Evolutionary conservation across 495 filamentous ascomycete genomes (phyloP), one percentile per base, ranked within the genome.

Genomic region (Neurospora sp.): DNA sequence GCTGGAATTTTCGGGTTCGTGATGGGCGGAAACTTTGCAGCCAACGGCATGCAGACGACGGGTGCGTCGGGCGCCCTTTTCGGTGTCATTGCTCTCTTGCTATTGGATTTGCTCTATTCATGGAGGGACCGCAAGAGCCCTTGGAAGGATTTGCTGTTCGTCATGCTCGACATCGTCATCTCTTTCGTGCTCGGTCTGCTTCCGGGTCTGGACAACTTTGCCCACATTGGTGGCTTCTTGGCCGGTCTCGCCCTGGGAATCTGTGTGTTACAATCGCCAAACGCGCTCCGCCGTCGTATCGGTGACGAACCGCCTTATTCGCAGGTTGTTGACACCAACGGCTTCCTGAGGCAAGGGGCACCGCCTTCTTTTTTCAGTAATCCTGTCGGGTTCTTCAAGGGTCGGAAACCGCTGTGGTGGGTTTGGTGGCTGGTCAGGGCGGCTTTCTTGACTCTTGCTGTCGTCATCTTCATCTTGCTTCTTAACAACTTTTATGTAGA

Each of bases 1-100:
- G 88, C 92, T 70, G 96, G 96, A 22, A 99, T 99, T 74, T 99
- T 98, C 78, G 96, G 96, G 18, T 98, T 97, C 79, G 92, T 98
- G 3, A 86, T 99, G 72, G 96, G 96, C 74, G 96, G 94, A 20
- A 99, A 98, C 81, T 97, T 92, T 76, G 94, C 95, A 12, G 89
- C 91, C 8, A 86, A 89, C 35, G 91, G 90, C 18, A 89, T 96
- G 74, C 87, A 93, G 0, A 96, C 93, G 22, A 93, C 90, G 3
- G 96, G 96, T 31, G 94, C 93, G 48, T 98, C 96, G 0, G 96
- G 96, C 53, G 87, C 89, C 3, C 85, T 99, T 16, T 99, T 98
- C 77, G 96, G 96, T 68, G 88, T 99, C 74, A 89, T 99, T 37
- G 96, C 96, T 18, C 87, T 99, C 48, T 89, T 87, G 61, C 83